Conservation (phyloP, 441 rosid genomes). For the Adansonia gregorii region DNA sequence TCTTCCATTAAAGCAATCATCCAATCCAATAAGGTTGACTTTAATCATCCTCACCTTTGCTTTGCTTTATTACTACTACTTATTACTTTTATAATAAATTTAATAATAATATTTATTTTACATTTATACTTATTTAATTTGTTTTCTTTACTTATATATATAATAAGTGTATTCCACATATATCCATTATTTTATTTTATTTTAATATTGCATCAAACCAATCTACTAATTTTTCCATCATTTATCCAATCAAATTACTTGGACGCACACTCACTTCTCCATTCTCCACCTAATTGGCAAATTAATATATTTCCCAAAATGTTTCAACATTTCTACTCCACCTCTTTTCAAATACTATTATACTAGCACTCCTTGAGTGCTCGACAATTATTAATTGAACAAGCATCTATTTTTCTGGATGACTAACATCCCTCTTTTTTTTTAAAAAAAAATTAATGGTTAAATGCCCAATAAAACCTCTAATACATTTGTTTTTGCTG, state of each 20-base stretch:
- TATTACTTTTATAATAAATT: background rate
- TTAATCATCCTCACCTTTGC: background rate
- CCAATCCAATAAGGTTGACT: constrained; percentile 10
- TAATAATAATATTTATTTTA: too few relatives aligned
- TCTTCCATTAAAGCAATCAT: background rate
- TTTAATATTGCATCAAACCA: background rate
- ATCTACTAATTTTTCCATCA: background rate
- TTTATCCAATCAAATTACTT: background rate
- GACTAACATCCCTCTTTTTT: background rate
- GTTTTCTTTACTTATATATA: background rate
- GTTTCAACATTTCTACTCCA: background rate
- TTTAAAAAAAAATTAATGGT: background rate
- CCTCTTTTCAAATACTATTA: background rate
- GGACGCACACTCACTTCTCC: background rate
- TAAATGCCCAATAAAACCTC: background rate
- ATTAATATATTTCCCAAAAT: background rate
- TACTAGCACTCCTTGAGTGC: background rate
- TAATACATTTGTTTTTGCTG: background rate
- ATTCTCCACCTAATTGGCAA: background rate
- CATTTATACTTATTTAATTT: background rate
- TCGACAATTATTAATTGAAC: background rate
- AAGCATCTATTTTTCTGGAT: background rate
- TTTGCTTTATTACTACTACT: background rate
- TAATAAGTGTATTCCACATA: background rate
- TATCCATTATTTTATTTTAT: background rate